These are phyloP conservation scores for Saccharomycopsis phalli DNA, from an alignment of 1,139 yeast genomes.

Conservation along the genomic window DNA sequence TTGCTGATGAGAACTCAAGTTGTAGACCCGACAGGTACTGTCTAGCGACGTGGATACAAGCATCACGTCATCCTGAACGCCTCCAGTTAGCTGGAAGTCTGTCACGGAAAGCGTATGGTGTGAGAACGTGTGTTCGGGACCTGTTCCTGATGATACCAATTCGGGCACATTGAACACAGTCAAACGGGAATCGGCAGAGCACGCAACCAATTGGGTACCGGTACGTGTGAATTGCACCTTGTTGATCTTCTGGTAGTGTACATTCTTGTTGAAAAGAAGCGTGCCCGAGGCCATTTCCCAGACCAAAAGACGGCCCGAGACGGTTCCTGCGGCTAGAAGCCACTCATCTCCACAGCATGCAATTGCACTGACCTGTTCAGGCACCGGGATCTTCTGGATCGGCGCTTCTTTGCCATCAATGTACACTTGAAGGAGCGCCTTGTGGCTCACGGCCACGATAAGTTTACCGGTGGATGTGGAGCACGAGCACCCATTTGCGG, in stretches of 20 bases:
- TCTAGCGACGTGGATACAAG: conserved; percentile 69
- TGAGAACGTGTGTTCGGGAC: conserved; percentile 44
- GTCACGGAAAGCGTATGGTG: conserved; percentile 75
- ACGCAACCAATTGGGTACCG: conserved; percentile 62
- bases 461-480: no score
- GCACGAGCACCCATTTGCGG: conserved; percentile 48
- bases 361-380: conserved; percentile 65
- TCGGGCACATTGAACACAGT: conserved; percentile 68
- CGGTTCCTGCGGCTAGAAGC: conserved; percentile 65
- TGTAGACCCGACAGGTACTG: conserved; percentile 63
- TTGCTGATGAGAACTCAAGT: conserved; percentile 33
- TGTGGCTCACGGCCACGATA: conserved; percentile 55
- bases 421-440: conserved; percentile 70
- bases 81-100: conserved; percentile 46
- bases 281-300: conserved; percentile 87
- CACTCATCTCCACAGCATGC: conserved; percentile 33
- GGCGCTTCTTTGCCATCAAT: conserved; percentile 54
- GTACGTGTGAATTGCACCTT: conserved; percentile 51
- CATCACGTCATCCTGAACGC: conserved; percentile 49
- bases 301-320: conserved; percentile 63
- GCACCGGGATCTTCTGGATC: conserved; percentile 77
- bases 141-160: conserved; percentile 36
- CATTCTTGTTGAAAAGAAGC: conserved; percentile 58
- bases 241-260: conserved; percentile 71
- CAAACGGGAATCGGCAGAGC: conserved; percentile 77